phyloP scores from a whole-genome alignment of 2,329 filamentous ascomycete genomes.

The Neopestalotiopsis sp. region DNA sequence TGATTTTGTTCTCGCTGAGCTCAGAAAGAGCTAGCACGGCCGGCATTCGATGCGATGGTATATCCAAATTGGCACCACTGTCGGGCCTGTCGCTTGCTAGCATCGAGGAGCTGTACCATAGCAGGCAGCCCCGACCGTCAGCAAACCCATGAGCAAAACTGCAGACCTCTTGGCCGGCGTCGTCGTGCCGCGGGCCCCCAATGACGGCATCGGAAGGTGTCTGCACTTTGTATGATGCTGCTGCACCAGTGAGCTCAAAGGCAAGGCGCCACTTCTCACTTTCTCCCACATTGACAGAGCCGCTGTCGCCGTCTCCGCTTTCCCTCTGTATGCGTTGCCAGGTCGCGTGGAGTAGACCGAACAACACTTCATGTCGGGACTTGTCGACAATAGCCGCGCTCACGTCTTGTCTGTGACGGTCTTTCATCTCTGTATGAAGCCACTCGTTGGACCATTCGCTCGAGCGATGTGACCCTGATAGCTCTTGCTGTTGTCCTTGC shows the following conservation, averaged over 20 bases:
- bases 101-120: neutral
- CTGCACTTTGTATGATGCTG: neutral
- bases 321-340: neutral
- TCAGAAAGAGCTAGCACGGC: neutral
- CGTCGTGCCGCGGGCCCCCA: conserved; percentile 1
- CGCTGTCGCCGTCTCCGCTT: neutral
- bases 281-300: neutral
- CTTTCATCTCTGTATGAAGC: neutral
- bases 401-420: neutral
- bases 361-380: neutral
- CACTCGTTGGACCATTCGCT: neutral
- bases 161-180: neutral
- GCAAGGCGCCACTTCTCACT: conserved; percentile 4
- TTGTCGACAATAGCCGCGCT: conserved; percentile 8
- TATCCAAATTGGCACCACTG: neutral
- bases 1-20: neutral
- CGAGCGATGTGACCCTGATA: neutral
- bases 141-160: conserved; percentile 2
- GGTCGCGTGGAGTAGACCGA: neutral
- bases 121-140: neutral
- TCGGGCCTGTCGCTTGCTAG: neutral
- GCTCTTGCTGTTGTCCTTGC: neutral
- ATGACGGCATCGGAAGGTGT: neutral
- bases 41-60: conserved; percentile 6
- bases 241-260: neutral